Base-by-base conservation (phyloP, 2,329 filamentous ascomycete species). In the Pestalotiopsis sp. region DNA sequence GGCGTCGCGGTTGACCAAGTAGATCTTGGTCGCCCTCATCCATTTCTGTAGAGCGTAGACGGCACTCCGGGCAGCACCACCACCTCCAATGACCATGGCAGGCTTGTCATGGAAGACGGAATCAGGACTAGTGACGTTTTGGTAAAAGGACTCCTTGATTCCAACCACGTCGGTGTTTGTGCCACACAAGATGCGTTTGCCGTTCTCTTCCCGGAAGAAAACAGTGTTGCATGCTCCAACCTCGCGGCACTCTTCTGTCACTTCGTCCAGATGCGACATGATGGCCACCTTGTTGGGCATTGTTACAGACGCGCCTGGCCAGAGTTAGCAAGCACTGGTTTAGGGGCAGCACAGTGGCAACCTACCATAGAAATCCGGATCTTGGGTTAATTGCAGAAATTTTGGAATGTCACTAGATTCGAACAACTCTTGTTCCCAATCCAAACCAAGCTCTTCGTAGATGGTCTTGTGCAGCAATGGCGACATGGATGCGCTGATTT, bases 201-300 rank as follows among this genome's bases (percentile, higher is more conserved):
- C 85, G 61, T 83, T 78, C 17, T 77, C 77, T 61, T 82, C 79
- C 25, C 87, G 84, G 61, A 93, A 78, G 82, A 92, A 95, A 66
- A 95, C 86, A 0, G 93, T 96, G 83, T 96, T 95, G 80, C 92
- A 91, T 64, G 93, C 93, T 62, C 93, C 92, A 25, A 94, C 91
- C 45, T 91, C 89, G 64, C 87, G 86, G 73, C 89, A 92, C 80
- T 94, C 92, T 25, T 89, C 86, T 6, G 92, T 94, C 49, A 95
- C 82, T 66, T 90, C 88, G 75, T 95, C 92, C 9, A 95, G 86
- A 73, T 93, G 85, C 0, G 88, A 85, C 69, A 95, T 88, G 76
- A 95, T 93, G 73, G 89, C 85, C 31, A 95, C 88, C 80, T 96
- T 95, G 83, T 93, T 90, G 0, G 93, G 93, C 93, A 95, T 96